phyloP scores from a whole-genome alignment of 176 grass and related monocot genomes.

The Cenchrus fungigraminus region DNA sequence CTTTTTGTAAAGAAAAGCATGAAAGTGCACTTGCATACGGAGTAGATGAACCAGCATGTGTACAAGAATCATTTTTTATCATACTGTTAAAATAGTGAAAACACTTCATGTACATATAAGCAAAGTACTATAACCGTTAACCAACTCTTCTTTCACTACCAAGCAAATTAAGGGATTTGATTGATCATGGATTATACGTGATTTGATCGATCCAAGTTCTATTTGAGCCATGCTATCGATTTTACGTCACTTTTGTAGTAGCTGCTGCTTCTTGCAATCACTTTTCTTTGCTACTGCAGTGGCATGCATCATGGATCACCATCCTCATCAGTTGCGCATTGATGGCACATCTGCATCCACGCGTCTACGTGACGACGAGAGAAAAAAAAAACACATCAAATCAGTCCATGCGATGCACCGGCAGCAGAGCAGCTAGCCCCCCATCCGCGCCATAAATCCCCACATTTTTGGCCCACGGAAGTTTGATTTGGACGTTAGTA shows the following conservation, averaged over 20 bases:
- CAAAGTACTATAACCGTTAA: background rate
- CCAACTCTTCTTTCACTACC: background rate
- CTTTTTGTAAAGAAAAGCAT: background rate
- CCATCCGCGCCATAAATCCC: constrained; percentile 27
- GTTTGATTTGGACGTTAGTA: background rate
- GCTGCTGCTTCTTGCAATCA: no score
- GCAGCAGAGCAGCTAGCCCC: background rate
- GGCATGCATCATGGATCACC: background rate
- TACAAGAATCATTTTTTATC: background rate
- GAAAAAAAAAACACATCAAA: background rate
- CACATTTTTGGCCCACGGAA: constrained; percentile 28
- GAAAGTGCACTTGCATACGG: background rate
- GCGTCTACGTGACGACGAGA: constrained; percentile 30
- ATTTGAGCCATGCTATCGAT: background rate
- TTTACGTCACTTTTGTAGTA: no score
- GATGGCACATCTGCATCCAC: constrained; percentile 26
- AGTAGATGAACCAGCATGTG: background rate
- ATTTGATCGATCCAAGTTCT: background rate
- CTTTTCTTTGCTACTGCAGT: background rate
- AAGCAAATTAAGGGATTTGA: background rate
- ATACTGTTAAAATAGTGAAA: background rate
- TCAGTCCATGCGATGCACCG: constrained; percentile 6
- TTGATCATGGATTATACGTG: background rate
- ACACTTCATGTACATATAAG: background rate
- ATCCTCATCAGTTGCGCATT: constrained; percentile 19